phyloP scores from a whole-genome alignment of 495 filamentous ascomycete species.

The Terfezia claveryi region DNA sequence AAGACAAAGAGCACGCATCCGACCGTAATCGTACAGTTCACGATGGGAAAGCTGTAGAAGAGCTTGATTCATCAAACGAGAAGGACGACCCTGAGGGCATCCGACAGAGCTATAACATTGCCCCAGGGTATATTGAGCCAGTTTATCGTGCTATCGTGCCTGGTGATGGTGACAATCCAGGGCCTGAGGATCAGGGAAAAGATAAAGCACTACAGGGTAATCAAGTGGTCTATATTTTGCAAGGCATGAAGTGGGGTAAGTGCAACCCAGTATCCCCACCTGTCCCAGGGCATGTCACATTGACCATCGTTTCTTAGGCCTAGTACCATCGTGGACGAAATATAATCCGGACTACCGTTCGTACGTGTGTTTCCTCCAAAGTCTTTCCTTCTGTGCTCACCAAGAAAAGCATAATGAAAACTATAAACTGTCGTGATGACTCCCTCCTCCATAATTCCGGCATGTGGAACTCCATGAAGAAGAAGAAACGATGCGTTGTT shows the following conservation, averaged over 20 bases:
- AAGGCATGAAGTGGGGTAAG: constrained; percentile 75
- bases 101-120: constrained; percentile 76
- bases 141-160: constrained; percentile 63
- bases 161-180: constrained; percentile 28
- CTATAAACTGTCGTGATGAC: constrained; percentile 91
- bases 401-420: constrained; percentile 15
- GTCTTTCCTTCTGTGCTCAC: too few relatives aligned
- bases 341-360: constrained; percentile 34
- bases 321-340: constrained; percentile 84
- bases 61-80: too few relatives aligned
- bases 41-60: too few relatives aligned
- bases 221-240: constrained; percentile 41
- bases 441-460: constrained; percentile 51
- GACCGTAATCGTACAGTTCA: too few relatives aligned
- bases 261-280: neutral
- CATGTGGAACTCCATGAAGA: constrained; percentile 85
- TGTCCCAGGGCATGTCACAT: neutral
- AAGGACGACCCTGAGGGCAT: too few relatives aligned
- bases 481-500: constrained; percentile 66
- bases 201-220: constrained; percentile 17
- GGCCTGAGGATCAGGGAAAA: constrained; percentile 9
- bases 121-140: constrained; percentile 63
- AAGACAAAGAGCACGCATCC: too few relatives aligned
- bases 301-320: constrained; percentile 20
- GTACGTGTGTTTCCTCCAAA: constrained; percentile 35